Percentiles rank a stretch among this genome's conserved stretches.
Conservation (phyloP, 192 early-diverging fungal genomes). For the Lobosporangium transversale region DNA sequence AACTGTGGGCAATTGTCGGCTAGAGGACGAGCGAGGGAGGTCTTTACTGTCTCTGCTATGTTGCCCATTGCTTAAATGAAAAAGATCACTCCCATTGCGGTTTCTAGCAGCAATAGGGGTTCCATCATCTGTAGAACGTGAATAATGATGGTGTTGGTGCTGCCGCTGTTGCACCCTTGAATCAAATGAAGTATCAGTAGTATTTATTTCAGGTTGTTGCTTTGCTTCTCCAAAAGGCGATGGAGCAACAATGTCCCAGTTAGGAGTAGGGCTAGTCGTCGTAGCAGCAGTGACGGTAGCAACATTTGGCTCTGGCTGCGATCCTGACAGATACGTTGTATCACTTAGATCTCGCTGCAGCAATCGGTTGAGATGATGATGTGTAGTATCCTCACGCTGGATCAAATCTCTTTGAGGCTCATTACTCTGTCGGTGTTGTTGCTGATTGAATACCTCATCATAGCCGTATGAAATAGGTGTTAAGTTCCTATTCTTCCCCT, state of each 20-base stretch:
- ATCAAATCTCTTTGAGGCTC: background rate
- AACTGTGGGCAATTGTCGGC: no score
- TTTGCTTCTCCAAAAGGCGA: background rate
- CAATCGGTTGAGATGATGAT: no score
- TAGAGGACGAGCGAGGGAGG: background rate
- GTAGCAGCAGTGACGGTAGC: background rate
- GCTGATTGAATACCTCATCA: background rate
- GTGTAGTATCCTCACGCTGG: background rate
- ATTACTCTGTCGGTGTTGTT: background rate
- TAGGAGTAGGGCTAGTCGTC: background rate
- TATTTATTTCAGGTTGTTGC: background rate
- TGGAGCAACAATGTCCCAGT: no score
- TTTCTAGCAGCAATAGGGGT: conserved; percentile 4
- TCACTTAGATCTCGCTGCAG: background rate
- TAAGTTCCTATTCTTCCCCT: no score
- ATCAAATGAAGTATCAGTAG: background rate
- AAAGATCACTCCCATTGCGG: conserved; percentile 22
- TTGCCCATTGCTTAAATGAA: background rate
- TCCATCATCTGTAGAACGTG: background rate
- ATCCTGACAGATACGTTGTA: background rate
- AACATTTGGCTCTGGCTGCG: background rate
- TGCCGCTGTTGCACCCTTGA: background rate
- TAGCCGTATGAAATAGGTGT: background rate
- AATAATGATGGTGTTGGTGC: background rate
- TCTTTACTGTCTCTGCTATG: no score